Evolutionary conservation across 2,329 filamentous ascomycete genomes (phyloP).

Genomic region (Penicillium sp.): DNA sequence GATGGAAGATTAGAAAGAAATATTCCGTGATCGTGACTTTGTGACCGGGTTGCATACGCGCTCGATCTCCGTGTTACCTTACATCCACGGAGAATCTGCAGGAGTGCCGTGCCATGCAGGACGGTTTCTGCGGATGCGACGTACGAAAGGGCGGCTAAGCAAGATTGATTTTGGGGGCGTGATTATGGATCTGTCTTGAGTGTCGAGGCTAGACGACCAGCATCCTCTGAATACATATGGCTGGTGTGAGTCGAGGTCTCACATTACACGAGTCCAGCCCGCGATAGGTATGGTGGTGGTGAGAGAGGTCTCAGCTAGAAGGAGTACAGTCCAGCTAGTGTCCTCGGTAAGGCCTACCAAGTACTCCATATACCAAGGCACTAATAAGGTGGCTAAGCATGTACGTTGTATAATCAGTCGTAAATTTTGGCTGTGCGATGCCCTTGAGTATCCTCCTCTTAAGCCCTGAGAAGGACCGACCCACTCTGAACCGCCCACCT

Average conservation of each 20-base stretch:
- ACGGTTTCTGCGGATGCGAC: neutral
- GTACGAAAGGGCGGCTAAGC: constrained; percentile 2
- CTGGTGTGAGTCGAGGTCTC: constrained; percentile 1
- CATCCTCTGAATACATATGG: neutral
- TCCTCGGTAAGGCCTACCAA: neutral
- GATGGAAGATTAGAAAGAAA: neutral
- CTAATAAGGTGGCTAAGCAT: neutral
- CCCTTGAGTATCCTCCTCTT: neutral
- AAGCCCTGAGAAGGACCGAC: neutral
- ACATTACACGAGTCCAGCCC: constrained; percentile 6
- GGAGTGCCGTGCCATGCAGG: neutral
- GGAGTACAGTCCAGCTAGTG: neutral
- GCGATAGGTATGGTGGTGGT: constrained; percentile 4
- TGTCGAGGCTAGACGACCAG: neutral
- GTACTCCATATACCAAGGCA: neutral
- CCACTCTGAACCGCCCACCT: neutral
- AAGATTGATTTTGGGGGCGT: neutral
- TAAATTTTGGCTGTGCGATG: neutral
- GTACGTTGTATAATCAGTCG: too few relatives aligned
- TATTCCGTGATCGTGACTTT: neutral
- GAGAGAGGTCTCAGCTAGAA: neutral
- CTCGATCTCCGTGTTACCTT: constrained; percentile 5
- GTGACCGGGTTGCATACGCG: constrained; percentile 11
- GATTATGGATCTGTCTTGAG: neutral
- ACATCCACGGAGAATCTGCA: neutral